Conservation (phyloP, 208 protist genomes). For the Endotrypanum monterogeii region DNA sequence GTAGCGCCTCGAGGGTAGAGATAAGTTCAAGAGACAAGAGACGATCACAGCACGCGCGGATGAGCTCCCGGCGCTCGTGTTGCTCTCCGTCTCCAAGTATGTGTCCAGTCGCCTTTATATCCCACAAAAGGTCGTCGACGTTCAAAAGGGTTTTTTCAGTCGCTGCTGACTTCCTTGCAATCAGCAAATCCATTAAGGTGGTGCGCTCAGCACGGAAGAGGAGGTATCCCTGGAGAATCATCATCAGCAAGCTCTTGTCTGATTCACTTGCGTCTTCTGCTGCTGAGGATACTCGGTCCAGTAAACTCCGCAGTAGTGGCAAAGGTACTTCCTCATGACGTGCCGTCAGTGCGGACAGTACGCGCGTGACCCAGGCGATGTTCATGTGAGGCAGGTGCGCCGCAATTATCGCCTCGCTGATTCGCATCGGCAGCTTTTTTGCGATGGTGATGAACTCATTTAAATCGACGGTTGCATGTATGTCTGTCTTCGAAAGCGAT, state of each 20-base stretch:
- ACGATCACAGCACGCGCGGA: conserved; percentile 55
- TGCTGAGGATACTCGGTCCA: conserved; percentile 44
- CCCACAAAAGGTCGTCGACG: conserved; percentile 4
- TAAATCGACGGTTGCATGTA: conserved; percentile 60
- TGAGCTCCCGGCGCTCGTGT: conserved; percentile 21
- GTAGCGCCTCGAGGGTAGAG: conserved; percentile 47
- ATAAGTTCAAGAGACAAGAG: conserved; percentile 68
- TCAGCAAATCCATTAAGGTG: neutral
- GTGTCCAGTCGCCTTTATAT: neutral
- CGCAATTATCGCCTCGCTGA: conserved; percentile 50
- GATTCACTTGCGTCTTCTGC: conserved; percentile 44
- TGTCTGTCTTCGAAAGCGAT: conserved; percentile 47
- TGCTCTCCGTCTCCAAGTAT: conserved; percentile 10
- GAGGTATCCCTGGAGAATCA: conserved; percentile 73
- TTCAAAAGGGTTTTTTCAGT: neutral
- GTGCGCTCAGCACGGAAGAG: neutral
- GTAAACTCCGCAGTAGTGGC: conserved; percentile 41
- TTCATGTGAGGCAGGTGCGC: conserved; percentile 53
- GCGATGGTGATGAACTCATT: conserved; percentile 56
- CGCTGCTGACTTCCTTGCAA: neutral
- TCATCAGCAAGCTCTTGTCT: conserved; percentile 72
- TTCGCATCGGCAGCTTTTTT: conserved; percentile 61
- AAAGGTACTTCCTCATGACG: conserved; percentile 55
- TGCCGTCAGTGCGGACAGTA: conserved; percentile 59
- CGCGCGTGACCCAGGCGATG: conserved; percentile 67